A percentile compares a stretch with the other conserved stretches of the same genome.
Evolutionary conservation across 2,329 filamentous ascomycete genomes (phyloP).

Genomic region (Penicillium sp.): DNA sequence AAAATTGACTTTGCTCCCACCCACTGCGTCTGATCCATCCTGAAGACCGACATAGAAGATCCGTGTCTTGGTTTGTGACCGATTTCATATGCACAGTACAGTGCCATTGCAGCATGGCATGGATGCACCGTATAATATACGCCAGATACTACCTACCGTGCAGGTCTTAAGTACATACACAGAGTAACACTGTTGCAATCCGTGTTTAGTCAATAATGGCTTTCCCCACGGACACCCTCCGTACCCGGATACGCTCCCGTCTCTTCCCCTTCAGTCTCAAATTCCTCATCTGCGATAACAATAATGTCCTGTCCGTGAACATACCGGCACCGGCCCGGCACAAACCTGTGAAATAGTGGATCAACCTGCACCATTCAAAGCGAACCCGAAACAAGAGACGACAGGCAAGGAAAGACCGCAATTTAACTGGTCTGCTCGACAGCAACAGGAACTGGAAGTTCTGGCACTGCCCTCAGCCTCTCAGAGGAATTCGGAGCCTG

Average conservation of each 20-base stretch:
- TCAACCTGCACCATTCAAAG: neutral
- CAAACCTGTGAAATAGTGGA: neutral
- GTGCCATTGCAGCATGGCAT: neutral
- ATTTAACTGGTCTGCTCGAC: neutral
- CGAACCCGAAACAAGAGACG: neutral
- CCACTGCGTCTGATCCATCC: neutral
- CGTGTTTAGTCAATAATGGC: neutral
- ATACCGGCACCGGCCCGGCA: neutral
- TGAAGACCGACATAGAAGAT: too few species aligned
- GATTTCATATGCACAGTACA: constrained; percentile 1
- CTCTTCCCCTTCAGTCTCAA: neutral
- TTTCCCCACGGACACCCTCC: neutral
- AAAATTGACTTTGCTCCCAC: constrained; percentile 29
- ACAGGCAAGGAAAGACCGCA: neutral
- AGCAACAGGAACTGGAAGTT: neutral
- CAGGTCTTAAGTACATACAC: neutral
- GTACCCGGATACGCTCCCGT: neutral
- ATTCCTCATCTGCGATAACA: neutral
- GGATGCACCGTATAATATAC: neutral
- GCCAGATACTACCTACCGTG: neutral
- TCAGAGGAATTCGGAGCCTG: neutral
- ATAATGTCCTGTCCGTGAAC: neutral
- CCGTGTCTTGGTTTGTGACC: neutral
- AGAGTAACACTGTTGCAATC: neutral
- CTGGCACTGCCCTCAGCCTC: neutral